A percentile compares a stretch with the other conserved stretches of the same genome.
Conservation (phyloP, 805 yeast genomes). For the Metschnikowia lachancei region DNA sequence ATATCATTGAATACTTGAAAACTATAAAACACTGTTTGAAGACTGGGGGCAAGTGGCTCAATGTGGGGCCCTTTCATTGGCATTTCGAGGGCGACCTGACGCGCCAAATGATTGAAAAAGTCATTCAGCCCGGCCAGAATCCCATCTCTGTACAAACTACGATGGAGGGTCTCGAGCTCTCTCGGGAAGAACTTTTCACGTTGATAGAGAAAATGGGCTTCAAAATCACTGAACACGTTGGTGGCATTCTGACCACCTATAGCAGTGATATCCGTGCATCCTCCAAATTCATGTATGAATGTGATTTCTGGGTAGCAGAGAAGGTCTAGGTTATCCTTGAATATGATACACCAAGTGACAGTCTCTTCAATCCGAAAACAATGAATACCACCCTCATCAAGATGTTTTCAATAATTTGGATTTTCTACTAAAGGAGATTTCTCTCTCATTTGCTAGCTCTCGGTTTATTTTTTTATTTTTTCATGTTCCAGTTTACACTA, state of each 20-base stretch:
- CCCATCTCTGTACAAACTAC: constrained; percentile 31
- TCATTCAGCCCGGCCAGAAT: constrained; percentile 18
- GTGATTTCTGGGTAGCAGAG: constrained; percentile 61
- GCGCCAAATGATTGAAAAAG: constrained; percentile 19
- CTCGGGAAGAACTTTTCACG: constrained; percentile 51
- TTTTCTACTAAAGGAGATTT: no score
- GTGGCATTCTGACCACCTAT: constrained; percentile 49
- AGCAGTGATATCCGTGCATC: constrained; percentile 49
- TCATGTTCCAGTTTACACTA: no score
- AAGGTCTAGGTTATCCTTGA: constrained; percentile 1
- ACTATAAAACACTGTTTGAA: constrained; percentile 47
- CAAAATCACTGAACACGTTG: constrained; percentile 42
- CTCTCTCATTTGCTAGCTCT: no score
- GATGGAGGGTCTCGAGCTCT: constrained; percentile 56
- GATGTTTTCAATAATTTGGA: no score
- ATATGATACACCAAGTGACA: no score
- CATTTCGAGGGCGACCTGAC: constrained; percentile 56
- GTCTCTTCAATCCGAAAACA: no score
- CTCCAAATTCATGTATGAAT: constrained; percentile 56
- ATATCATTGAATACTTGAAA: constrained; percentile 54
- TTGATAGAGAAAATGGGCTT: constrained; percentile 52
- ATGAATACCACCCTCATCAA: no score
- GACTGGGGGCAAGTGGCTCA: constrained; percentile 54
- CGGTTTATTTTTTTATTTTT: no score
- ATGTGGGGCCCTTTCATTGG: constrained; percentile 71